Conservation (phyloP, 805 yeast species). For the Sungouiozyma ichnusensis region DNA sequence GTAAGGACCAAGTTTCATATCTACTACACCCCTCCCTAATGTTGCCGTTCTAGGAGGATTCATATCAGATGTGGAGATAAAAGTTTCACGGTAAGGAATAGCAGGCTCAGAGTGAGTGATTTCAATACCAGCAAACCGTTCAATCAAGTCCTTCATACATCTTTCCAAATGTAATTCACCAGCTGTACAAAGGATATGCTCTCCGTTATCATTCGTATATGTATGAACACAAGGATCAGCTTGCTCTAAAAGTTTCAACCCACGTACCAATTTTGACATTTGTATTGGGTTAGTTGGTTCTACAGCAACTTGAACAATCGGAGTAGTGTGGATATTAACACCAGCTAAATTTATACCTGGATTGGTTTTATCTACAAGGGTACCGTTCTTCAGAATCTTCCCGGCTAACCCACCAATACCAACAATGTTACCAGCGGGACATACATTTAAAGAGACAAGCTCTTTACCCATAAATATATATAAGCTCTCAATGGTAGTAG, state of each 20-base stretch:
- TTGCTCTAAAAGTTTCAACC: slow-evolving; percentile 65
- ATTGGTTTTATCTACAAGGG: slow-evolving; percentile 48
- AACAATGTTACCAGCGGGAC: slow-evolving; percentile 91
- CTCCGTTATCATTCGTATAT: slow-evolving; percentile 81
- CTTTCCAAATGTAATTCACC: slow-evolving; percentile 95
- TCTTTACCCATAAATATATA: slow-evolving; percentile 91
- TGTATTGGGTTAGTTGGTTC: slow-evolving; percentile 86
- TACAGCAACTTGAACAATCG: slow-evolving; percentile 90
- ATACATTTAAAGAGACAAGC: slow-evolving; percentile 59
- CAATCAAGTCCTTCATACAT: slow-evolving; percentile 81
- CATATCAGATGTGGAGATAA: slow-evolving; percentile 42
- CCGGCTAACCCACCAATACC: slow-evolving; percentile 90
- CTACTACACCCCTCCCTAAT: slow-evolving; percentile 40
- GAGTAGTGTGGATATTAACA: slow-evolving; percentile 64
- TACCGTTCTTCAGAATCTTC: slow-evolving; percentile 75
- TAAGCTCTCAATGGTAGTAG: slow-evolving; percentile 54
- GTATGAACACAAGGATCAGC: slow-evolving; percentile 95
- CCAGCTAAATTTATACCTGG: slow-evolving; percentile 72
- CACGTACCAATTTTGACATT: slow-evolving; percentile 63
- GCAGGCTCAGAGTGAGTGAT: slow-evolving; percentile 82
- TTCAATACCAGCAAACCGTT: slow-evolving; percentile 86
- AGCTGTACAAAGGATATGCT: slow-evolving; percentile 85
- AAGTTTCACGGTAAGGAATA: slow-evolving; percentile 88
- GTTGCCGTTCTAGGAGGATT: slow-evolving; percentile 38
- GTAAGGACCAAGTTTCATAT: slow-evolving; percentile 42